Conservation (phyloP, 208 protist genomes). For the Phytomonas sp. region DNA sequence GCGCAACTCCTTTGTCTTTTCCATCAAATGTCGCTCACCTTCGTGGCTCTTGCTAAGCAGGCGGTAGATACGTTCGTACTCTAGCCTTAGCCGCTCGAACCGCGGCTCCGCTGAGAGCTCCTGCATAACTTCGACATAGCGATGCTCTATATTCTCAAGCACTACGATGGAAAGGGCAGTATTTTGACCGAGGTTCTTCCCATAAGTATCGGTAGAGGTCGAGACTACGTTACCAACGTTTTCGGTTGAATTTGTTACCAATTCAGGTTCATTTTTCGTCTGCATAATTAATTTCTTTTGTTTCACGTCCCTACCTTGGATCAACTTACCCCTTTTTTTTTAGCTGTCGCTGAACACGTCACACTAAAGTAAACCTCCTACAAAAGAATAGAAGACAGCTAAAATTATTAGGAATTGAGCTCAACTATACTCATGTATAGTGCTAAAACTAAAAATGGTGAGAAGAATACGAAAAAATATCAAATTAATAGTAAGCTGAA, state of each 20-base stretch:
- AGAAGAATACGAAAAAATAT: slow-evolving; percentile 5
- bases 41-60: slow-evolving; percentile 96
- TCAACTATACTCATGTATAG: background rate
- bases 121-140: slow-evolving; percentile 90
- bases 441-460: background rate
- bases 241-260: background rate
- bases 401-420: background rate
- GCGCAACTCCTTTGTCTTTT: slow-evolving; percentile 92
- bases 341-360: background rate
- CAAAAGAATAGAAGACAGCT: slow-evolving; percentile 1
- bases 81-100: slow-evolving; percentile 91
- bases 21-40: slow-evolving; percentile 94
- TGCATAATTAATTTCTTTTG: slow-evolving; percentile 3
- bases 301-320: background rate
- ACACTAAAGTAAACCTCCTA: background rate
- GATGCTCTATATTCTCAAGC: slow-evolving; percentile 90
- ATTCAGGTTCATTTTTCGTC: background rate
- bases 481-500: background rate
- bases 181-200: background rate
- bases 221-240: background rate
- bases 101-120: slow-evolving; percentile 92
- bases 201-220: background rate
- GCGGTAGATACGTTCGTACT: slow-evolving; percentile 97
- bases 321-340: background rate
- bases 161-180: slow-evolving; percentile 36